Base-by-base conservation (phyloP, 1,284 basidiomycete genomes). In the Ustilago hordei region DNA sequence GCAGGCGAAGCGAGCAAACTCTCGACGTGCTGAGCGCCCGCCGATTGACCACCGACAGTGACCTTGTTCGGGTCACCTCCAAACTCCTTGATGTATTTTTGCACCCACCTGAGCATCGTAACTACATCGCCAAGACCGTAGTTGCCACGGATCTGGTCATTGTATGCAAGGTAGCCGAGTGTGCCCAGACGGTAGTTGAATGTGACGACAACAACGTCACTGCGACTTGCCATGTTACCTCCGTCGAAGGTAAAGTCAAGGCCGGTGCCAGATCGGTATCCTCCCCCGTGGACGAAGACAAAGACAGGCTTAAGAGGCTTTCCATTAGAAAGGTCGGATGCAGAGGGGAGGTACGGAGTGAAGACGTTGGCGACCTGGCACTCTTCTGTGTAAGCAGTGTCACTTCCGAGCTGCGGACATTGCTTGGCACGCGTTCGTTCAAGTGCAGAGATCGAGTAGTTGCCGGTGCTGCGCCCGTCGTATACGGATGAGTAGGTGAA, bases 1-100 rank as follows among this genome's bases (percentile, higher is more conserved):
- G 64, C 59, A 6, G 78, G 68, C 3, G 68, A 69, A 23, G 69
- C 75, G 6, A 80, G 69, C 45, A 80, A 57, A 35, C 62, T 70
- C 34, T 64, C 55, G 8, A 80, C 70, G 9, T 69, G 65, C 50
- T 77, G 75, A 2, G 92, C 95, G 53, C 95, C 95, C 31, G 91
- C 90, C 81, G 93, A 94, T 86, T 97, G 94, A 11, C 95, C 95
- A 32, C 93, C 93, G 23, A 97, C 80, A 0, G 93, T 95, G 74
- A 97, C 90, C 72, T 90, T 90, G 5, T 88, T 56, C 4, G 79
- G 72, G 70, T 89, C 86, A 6, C 93, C 94, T 6, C 93, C 93
- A 79, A 95, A 93, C 38, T 89, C 88, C 8, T 74, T 60, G 57
- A 87, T 85, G 52, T 87, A 89, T 36, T 87, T 87, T 63, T 90